Evolutionary conservation across 208 protist species (phyloP).

Genomic region (Trypanosoma avium): DNA sequence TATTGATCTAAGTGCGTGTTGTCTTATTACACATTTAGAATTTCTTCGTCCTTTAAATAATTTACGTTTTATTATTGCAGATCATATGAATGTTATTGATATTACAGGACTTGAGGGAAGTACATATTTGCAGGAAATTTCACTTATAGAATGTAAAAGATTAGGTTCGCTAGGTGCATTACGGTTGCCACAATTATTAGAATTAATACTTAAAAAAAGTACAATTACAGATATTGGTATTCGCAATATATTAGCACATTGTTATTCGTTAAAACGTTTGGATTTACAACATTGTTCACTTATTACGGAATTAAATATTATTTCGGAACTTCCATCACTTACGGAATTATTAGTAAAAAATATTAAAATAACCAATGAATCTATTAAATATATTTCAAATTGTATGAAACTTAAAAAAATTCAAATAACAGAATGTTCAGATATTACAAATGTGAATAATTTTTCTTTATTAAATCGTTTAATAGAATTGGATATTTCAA

Average conservation of each 20-base stretch:
- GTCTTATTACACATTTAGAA: conserved; percentile 21
- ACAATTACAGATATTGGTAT: conserved; percentile 19
- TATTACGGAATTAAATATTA: conserved; percentile 34
- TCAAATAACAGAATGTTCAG: conserved; percentile 44
- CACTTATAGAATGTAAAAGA: conserved; percentile 24
- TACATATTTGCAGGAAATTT: conserved; percentile 4
- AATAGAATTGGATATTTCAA: conserved; percentile 49
- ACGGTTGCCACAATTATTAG: conserved; percentile 6
- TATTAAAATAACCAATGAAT: conserved; percentile 46
- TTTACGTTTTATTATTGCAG: conserved; percentile 17
- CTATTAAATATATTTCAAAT: conserved; percentile 32
- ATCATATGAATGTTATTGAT: conserved; percentile 27
- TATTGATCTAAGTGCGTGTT: conserved; percentile 25
- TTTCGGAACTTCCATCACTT: conserved; percentile 29
- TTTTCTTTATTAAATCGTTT: conserved; percentile 39
- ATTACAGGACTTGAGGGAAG: conserved; percentile 6
- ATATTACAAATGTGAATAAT: conserved; percentile 54
- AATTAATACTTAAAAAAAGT: conserved; percentile 23
- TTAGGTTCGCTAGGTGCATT: neutral
- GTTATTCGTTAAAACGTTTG: conserved; percentile 28
- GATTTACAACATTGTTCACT: conserved; percentile 51
- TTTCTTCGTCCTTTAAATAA: conserved; percentile 15
- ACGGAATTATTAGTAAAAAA: conserved; percentile 47
- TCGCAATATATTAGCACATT: neutral
- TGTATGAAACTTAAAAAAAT: conserved; percentile 47